A percentile compares a stretch with the other conserved stretches of the same genome.
Evolutionary conservation across 1,284 basidiomycete species (phyloP).

Genomic region (Puccinia sorghi): DNA sequence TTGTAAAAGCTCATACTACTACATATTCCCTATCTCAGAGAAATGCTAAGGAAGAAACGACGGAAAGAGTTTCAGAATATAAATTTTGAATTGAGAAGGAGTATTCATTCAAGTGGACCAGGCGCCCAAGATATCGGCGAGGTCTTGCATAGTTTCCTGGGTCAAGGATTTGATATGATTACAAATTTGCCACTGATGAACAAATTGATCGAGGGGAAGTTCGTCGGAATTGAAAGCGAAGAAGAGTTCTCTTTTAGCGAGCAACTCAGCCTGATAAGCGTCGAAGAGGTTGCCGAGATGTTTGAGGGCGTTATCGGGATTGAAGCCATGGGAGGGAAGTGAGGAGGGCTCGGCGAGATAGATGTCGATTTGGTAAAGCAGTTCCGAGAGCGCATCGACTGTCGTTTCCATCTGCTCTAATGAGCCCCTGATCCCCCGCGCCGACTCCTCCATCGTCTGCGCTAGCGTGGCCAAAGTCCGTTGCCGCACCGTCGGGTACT

Average conservation of each 20-base stretch:
- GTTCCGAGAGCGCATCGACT: constrained; percentile 28
- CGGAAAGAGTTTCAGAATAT: no score
- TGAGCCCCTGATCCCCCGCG: constrained; percentile 1
- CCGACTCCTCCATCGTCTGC: constrained; percentile 26
- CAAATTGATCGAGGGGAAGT: constrained; percentile 18
- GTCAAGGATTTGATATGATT: constrained; percentile 26
- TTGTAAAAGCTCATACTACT: no score
- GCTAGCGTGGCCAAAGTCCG: constrained; percentile 17
- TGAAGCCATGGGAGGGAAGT: constrained; percentile 17
- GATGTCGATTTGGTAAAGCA: constrained; percentile 31
- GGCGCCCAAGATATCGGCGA: constrained; percentile 28
- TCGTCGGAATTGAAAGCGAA: constrained; percentile 40
- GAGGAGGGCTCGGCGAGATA: constrained; percentile 24
- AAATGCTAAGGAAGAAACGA: no score
- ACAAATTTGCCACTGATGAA: constrained; percentile 19
- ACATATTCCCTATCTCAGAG: no score
- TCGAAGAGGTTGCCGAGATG: constrained; percentile 35
- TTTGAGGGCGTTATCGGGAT: constrained; percentile 32
- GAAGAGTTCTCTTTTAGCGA: constrained; percentile 39
- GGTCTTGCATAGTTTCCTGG: constrained; percentile 40
- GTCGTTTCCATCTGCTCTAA: constrained; percentile 26
- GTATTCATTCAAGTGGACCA: constrained; percentile 48
- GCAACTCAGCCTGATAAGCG: constrained; percentile 41
- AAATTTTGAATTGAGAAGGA: no score
- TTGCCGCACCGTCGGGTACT: constrained; percentile 32